phyloP scores from a whole-genome alignment of 192 early-diverging fungal genomes.

The Linnemannia schmuckeri region DNA sequence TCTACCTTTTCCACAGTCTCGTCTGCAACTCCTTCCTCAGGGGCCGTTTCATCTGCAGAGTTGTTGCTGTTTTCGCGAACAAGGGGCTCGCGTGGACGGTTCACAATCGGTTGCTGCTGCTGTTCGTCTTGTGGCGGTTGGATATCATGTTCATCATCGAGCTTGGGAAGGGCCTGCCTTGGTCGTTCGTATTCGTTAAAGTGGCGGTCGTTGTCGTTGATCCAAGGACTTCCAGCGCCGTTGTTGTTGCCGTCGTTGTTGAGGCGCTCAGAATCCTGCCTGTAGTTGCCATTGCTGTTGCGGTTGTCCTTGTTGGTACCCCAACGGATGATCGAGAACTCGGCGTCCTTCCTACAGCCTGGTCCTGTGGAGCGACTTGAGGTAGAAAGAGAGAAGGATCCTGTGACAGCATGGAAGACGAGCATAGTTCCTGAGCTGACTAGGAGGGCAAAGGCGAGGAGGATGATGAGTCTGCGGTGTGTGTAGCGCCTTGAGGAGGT shows the following conservation, averaged over 20 bases:
- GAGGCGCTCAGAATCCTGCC: background rate
- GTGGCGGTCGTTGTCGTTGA: conserved; percentile 9
- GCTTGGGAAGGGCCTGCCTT: conserved; percentile 1
- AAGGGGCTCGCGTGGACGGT: background rate
- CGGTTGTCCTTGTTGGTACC: conserved; percentile 9
- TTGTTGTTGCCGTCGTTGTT: background rate
- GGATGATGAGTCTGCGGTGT: conserved; percentile 33
- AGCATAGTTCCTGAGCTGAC: conserved; percentile 48
- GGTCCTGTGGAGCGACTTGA: background rate
- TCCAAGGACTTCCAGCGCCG: conserved; percentile 35
- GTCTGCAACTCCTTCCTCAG: conserved; percentile 15
- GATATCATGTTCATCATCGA: background rate
- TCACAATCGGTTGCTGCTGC: background rate
- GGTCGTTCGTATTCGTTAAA: conserved; percentile 5
- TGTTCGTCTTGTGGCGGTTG: background rate
- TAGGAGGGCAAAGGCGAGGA: conserved; percentile 34
- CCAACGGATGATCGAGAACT: conserved; percentile 48
- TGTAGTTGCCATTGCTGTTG: conserved; percentile 15
- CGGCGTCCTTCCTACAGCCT: conserved; percentile 44
- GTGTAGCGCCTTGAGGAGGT: conserved; percentile 22
- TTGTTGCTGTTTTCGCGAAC: conserved; percentile 2
- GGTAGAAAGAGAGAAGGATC: conserved; percentile 7
- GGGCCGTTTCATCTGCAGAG: conserved; percentile 9
- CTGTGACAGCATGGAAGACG: conserved; percentile 32
- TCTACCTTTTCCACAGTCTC: conserved; percentile 5